These are phyloP conservation scores for Diaporthe ilicicola DNA, from an alignment of 2,329 filamentous ascomycete genomes.

Conservation along the genomic window DNA sequence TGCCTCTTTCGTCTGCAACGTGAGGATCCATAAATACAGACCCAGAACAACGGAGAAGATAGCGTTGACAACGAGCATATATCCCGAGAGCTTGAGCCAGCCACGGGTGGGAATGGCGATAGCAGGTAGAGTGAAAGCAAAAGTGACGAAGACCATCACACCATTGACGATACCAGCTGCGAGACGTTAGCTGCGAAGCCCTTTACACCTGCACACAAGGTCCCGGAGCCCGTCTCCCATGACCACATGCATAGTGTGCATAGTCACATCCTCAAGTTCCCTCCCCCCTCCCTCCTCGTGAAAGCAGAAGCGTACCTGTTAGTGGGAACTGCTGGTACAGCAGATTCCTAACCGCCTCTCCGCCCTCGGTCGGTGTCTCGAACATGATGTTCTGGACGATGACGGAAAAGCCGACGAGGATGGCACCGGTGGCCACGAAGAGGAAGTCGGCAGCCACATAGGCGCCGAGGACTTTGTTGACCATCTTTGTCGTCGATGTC, in stretches of 20 bases:
- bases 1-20: conserved; percentile 71
- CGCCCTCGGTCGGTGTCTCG: conserved; percentile 53
- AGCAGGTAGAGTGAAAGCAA: conserved; percentile 75
- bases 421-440: conserved; percentile 61
- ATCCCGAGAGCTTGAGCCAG: conserved; percentile 76
- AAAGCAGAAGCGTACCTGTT: conserved; percentile 45
- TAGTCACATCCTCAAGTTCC: not conserved
- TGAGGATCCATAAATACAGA: conserved; percentile 76
- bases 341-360: conserved; percentile 59
- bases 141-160: conserved; percentile 75
- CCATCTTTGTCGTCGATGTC: conserved; percentile 49
- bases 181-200: not conserved
- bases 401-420: conserved; percentile 64
- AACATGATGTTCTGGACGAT: conserved; percentile 58
- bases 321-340: conserved; percentile 64
- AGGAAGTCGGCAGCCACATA: conserved; percentile 58
- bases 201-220: not conserved
- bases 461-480: conserved; percentile 62
- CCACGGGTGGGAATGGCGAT: conserved; percentile 71
- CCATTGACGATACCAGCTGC: conserved; percentile 76
- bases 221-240: not conserved
- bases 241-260: not conserved
- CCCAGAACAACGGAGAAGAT: conserved; percentile 73
- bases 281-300: not conserved
- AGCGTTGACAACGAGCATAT: conserved; percentile 67